These are phyloP conservation scores for Cladophialophora immunda DNA, from an alignment of 2,329 filamentous ascomycete species.

Conservation along the genomic window DNA sequence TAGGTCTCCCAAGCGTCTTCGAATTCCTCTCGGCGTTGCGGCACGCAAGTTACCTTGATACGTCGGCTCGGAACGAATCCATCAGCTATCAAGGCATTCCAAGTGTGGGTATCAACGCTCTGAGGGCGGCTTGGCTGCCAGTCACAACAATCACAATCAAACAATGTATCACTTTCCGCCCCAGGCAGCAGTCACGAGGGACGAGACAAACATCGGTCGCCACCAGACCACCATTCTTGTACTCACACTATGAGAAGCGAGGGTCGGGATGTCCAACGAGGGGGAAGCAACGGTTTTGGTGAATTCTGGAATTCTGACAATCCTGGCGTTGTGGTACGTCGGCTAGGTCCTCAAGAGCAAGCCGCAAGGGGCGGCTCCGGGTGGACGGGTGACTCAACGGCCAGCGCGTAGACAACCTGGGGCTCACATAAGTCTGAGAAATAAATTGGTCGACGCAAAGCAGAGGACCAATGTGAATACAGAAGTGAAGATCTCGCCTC, in stretches of 20 bases:
- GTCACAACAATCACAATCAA: conserved; percentile 14
- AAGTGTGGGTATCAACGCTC: background rate
- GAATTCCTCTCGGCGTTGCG: background rate
- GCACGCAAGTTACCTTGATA: background rate
- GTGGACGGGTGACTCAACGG: background rate
- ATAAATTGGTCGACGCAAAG: conserved; percentile 22
- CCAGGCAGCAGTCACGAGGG: conserved; percentile 13
- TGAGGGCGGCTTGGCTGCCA: conserved; percentile 6
- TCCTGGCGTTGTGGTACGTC: conserved; percentile 15
- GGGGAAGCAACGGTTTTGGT: background rate
- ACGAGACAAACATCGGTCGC: background rate
- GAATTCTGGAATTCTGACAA: conserved; percentile 16
- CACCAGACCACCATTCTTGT: background rate
- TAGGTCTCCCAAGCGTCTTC: background rate
- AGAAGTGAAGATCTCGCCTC: conserved; percentile 1
- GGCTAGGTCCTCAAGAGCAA: background rate
- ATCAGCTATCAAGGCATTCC: background rate
- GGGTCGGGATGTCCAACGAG: background rate
- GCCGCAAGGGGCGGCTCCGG: conserved; percentile 1
- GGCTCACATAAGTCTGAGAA: conserved; percentile 9
- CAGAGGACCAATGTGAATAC: conserved; percentile 26
- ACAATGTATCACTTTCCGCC: conserved; percentile 20
- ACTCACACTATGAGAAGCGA: background rate
- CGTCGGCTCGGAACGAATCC: conserved; percentile 8
- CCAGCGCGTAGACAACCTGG: conserved; percentile 3